Percentiles rank a stretch among this genome's conserved stretches.
These are phyloP conservation scores for Sequoiadendron giganteum DNA, from an alignment of 75 land plant species.

Conservation along the genomic window DNA sequence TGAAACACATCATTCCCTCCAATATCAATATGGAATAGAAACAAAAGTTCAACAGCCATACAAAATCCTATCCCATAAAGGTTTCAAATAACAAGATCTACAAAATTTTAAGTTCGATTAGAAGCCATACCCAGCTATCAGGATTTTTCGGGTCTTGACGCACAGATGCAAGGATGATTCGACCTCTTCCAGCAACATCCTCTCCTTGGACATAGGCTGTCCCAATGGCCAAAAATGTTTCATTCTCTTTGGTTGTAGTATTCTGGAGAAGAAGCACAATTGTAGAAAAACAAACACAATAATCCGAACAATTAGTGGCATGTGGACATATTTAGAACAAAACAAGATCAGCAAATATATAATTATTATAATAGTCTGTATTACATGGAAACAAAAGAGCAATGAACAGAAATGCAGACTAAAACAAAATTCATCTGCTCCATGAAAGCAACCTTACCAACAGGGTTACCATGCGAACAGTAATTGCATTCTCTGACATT, in stretches of 20 bases:
- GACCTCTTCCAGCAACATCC: constrained; percentile 93
- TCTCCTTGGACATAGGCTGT: constrained; percentile 99
- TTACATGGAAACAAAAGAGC: background rate
- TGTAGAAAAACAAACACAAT: background rate
- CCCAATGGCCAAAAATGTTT: constrained; percentile 92
- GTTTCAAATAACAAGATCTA: background rate
- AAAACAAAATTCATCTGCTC: background rate
- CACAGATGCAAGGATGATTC: constrained; percentile 78
- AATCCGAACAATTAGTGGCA: background rate
- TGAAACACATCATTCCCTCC: background rate
- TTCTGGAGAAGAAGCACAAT: constrained; percentile 46
- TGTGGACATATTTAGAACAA: background rate
- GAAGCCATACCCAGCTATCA: constrained; percentile 51
- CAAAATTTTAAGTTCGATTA: background rate
- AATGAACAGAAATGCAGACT: background rate
- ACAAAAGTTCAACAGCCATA: background rate
- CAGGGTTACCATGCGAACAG: constrained; percentile 85
- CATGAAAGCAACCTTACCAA: constrained; percentile 44
- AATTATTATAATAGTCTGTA: background rate
- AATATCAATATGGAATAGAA: background rate
- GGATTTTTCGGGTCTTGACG: constrained; percentile 62
- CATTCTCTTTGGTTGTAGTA: constrained; percentile 65
- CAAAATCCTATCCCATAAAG: background rate
- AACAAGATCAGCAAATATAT: background rate
- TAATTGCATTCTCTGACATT: constrained; percentile 83